A percentile compares a stretch with the other conserved stretches of the same genome.
Evolutionary conservation across 1,284 basidiomycete species (phyloP).

Genomic region (Blastosporella zonata): DNA sequence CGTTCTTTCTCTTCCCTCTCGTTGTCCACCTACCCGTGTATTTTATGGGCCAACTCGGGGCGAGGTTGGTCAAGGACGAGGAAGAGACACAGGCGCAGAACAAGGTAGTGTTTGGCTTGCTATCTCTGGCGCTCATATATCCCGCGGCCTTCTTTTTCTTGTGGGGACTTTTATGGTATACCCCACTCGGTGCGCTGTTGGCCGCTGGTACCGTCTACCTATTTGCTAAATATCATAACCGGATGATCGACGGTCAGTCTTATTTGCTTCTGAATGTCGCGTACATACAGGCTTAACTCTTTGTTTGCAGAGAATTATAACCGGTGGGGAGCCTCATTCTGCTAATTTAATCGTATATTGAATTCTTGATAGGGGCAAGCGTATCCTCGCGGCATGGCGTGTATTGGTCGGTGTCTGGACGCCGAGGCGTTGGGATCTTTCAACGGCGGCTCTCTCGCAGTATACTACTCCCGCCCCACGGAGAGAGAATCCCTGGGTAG

Average conservation of each 20-base stretch:
- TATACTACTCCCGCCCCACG: constrained; percentile 69
- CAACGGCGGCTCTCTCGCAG: constrained; percentile 64
- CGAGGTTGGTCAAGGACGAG: constrained; percentile 77
- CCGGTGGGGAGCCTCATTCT: constrained; percentile 49
- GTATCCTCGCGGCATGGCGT: constrained; percentile 84
- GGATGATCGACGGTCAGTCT: constrained; percentile 67
- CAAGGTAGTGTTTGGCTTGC: constrained; percentile 82
- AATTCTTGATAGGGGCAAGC: constrained; percentile 57
- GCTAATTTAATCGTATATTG: constrained; percentile 13
- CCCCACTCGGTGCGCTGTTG: constrained; percentile 50
- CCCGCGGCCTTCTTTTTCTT: constrained; percentile 78
- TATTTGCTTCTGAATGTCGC: constrained; percentile 11
- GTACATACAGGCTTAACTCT: constrained; percentile 23
- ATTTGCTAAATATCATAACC: constrained; percentile 79
- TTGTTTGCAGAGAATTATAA: constrained; percentile 68
- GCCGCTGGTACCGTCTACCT: constrained; percentile 60
- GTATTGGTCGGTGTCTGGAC: constrained; percentile 89
- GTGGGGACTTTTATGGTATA: constrained; percentile 78
- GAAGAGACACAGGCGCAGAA: constrained; percentile 92
- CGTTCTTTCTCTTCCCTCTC: constrained; percentile 85
- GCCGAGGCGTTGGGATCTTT: constrained; percentile 77
- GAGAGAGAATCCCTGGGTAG: constrained; percentile 68
- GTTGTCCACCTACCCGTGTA: constrained; percentile 84
- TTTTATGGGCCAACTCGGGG: constrained; percentile 72
- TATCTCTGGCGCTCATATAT: constrained; percentile 76